These are phyloP conservation scores for Ogataea sp. DNA, from an alignment of 805 yeast species.

Conservation along the genomic window DNA sequence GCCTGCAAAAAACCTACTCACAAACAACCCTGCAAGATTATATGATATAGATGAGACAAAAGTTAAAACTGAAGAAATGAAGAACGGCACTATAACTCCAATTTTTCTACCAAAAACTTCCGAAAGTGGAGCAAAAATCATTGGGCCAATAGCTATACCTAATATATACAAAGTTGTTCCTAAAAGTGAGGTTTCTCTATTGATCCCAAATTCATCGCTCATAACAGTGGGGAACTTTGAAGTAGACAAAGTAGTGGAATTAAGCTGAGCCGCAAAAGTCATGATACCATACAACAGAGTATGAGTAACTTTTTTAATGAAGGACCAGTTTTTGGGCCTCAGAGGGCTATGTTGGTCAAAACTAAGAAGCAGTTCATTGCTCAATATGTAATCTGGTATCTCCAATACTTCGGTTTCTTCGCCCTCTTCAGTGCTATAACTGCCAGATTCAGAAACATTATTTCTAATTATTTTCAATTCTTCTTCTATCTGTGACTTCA, in stretches of 20 bases:
- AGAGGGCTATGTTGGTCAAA: conserved; percentile 10
- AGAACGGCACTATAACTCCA: conserved; percentile 35
- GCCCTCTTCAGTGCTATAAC: no score
- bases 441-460: no score
- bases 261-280: conserved; percentile 38
- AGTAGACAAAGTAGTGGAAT: conserved; percentile 39
- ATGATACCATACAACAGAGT: conserved; percentile 31
- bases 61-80: conserved; percentile 31
- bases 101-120: conserved; percentile 36
- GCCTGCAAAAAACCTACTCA: conserved; percentile 52
- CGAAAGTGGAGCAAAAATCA: conserved; percentile 55
- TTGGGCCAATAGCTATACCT: conserved; percentile 64
- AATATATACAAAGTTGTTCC: conserved; percentile 52
- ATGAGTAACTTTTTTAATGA: conserved; percentile 25
- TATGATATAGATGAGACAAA: conserved; percentile 44
- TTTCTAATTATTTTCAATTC: no score
- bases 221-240: conserved; percentile 21
- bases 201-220: conserved; percentile 29
- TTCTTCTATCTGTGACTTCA: no score
- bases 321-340: conserved; percentile 29
- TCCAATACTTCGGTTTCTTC: no score
- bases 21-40: conserved; percentile 40
- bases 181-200: conserved; percentile 40
- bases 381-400: no score
- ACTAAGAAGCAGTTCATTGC: background rate